Evolutionary conservation across 257 asterid species (phyloP).

Genomic region (Sherardia arvensis): DNA sequence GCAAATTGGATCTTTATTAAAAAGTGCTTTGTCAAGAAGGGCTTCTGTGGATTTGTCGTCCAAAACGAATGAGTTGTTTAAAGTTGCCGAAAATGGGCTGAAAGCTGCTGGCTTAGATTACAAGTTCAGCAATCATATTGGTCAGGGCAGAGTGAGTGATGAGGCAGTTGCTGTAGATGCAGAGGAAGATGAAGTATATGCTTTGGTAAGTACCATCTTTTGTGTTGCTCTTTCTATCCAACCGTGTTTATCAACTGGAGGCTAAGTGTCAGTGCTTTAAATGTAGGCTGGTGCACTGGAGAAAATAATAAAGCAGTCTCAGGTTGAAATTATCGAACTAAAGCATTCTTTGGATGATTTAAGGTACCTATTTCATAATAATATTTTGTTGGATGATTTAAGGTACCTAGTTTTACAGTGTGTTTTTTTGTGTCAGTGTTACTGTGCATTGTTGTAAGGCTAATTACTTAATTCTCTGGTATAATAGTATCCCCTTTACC

Average conservation of each 20-base stretch:
- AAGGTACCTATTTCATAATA: too few species aligned
- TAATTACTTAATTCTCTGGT: not conserved
- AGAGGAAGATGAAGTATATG: slow-evolving; percentile 82
- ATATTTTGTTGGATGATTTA: slow-evolving; percentile 73
- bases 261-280: slow-evolving; percentile 17
- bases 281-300: slow-evolving; percentile 87
- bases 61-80: slow-evolving; percentile 73
- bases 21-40: slow-evolving; percentile 78
- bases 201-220: slow-evolving; percentile 46
- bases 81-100: slow-evolving; percentile 86
- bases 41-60: slow-evolving; percentile 68
- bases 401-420: slow-evolving; percentile 33
- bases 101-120: slow-evolving; percentile 85
- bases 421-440: not conserved
- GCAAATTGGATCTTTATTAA: slow-evolving; percentile 75
- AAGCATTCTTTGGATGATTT: slow-evolving; percentile 81
- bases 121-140: slow-evolving; percentile 46
- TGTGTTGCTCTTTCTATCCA: slow-evolving; percentile 4
- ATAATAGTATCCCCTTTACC: not conserved
- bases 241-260: slow-evolving; percentile 3
- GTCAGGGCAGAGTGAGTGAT: slow-evolving; percentile 24
- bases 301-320: slow-evolving; percentile 88
- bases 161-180: slow-evolving; percentile 33
- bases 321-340: slow-evolving; percentile 90
- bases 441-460: not conserved